These are phyloP conservation scores for Vicia villosa DNA, from an alignment of 306 rosid genomes.

Conservation along the genomic window DNA sequence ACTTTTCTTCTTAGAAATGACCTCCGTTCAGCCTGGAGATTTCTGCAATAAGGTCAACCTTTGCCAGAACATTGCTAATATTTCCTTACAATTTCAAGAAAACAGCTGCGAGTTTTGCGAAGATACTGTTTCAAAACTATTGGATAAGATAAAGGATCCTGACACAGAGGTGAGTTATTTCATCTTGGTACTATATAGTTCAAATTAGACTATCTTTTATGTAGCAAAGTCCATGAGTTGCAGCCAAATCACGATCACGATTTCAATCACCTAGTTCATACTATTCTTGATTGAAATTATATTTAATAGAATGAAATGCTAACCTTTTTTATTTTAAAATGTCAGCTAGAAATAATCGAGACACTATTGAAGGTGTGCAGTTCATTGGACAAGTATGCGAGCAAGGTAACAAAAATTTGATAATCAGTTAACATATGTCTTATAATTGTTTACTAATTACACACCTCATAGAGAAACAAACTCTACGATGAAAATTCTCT, in stretches of 20 bases:
- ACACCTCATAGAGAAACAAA: conserved; percentile 29
- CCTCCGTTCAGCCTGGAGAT: conserved; percentile 55
- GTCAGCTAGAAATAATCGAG: conserved; percentile 73
- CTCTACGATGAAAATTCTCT: not conserved
- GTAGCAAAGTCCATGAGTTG: conserved; percentile 17
- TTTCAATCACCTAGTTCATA: not conserved
- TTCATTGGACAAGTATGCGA: conserved; percentile 53
- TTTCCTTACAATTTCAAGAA: conserved; percentile 57
- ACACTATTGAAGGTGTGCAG: conserved; percentile 72
- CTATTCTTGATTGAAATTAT: conserved; percentile 10
- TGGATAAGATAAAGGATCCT: conserved; percentile 73
- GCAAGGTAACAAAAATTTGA: conserved; percentile 55
- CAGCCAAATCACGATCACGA: not conserved
- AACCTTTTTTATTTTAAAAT: conserved; percentile 33
- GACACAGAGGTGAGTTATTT: conserved; percentile 64
- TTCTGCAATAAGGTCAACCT: conserved; percentile 73
- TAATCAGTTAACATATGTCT: not conserved
- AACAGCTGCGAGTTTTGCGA: conserved; percentile 74
- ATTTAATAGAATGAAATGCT: conserved; percentile 27
- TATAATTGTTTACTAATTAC: not conserved
- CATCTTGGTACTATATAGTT: not conserved
- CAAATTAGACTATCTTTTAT: conserved; percentile 17
- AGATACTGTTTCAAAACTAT: conserved; percentile 58
- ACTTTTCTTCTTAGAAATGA: conserved; percentile 67
- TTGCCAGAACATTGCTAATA: conserved; percentile 53